Evolutionary conservation across 768 basidiomycete genomes (phyloP), one percentile per base, ranked within the genome.

Genomic region (Russula vinacea): DNA sequence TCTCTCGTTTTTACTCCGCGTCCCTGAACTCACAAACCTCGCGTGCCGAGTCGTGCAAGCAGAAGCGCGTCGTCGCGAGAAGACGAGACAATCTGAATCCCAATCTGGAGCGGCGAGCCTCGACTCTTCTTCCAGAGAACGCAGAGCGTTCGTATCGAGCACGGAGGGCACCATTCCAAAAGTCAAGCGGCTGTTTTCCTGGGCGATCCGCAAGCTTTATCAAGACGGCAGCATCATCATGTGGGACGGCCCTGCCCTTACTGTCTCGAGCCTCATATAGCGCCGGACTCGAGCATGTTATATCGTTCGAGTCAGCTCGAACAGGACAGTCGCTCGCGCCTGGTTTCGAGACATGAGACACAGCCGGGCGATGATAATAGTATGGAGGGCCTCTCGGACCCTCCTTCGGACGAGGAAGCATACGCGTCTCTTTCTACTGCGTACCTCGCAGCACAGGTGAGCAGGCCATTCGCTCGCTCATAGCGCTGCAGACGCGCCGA

Each of bases 191-290:
- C 78, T 92, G 2, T 92, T 90, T 74, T 73, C 76, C 22, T 84
- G 81, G 78, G 85, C 86, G 0, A 77, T 92, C 58, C 76, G 83
- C 22, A 81, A 85, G 71, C 75, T 92, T 24, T 77, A 84, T 55
- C 78, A 83, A 60, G 89, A 91, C 62, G 91, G 90, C n/a, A 83
- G 81, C 60, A 84, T 92, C 62, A 78, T 90, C 0, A 73, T 89
- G 3, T 90, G 88, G 85, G 85, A 89, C 62, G 88, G 88, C 0
- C 83, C 86, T 3, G 76, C 77, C 16, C 77, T 79, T 11, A 71
- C 77, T 1, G 72, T 74, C 58, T 75, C 0, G 59, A 62, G 35
- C 42, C 57, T 29, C 55, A 57, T 22, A 64, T 62, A 9, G 62
- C 57, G 39, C 51, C 53, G 22, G 64, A 67, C 57, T 33, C 60